These are phyloP conservation scores for Saitoella complicata DNA, from an alignment of 805 yeast genomes.

Conservation along the genomic window DNA sequence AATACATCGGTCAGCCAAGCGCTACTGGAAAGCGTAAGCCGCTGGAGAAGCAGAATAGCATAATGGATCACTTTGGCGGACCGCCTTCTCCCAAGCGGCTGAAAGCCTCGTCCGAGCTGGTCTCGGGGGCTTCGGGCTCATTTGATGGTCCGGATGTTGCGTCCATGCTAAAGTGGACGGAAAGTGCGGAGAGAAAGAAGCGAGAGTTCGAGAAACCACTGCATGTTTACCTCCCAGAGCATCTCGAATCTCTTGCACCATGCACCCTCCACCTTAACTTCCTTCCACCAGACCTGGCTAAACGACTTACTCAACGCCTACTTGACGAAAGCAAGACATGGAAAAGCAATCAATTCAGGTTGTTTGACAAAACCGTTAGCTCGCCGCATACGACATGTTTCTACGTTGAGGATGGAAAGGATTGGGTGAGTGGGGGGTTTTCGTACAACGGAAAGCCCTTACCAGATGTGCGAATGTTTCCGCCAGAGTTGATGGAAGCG, in stretches of 20 bases:
- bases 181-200: constrained; percentile 6
- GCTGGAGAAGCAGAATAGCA: background rate
- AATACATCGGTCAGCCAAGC: background rate
- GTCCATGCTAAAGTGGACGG: background rate
- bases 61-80: background rate
- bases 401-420: constrained; percentile 19
- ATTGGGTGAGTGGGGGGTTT: constrained; percentile 10
- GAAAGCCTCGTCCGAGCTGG: constrained; percentile 5
- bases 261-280: constrained; percentile 37
- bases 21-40: background rate
- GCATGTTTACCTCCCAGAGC: constrained; percentile 34
- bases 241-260: constrained; percentile 29
- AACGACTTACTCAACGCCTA: constrained; percentile 28
- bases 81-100: constrained; percentile 7
- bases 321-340: constrained; percentile 28
- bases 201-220: constrained; percentile 15
- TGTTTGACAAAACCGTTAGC: constrained; percentile 45
- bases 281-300: constrained; percentile 35
- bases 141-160: too few relatives aligned
- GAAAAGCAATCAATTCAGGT: constrained; percentile 32
- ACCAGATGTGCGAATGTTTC: constrained; percentile 21
- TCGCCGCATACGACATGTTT: constrained; percentile 39
- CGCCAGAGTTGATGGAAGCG: constrained; percentile 27
- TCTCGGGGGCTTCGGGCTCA: background rate
- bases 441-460: constrained; percentile 27